Percentiles rank a stretch among this genome's conserved stretches.
These are phyloP conservation scores for Coemansia sp. DNA, from an alignment of 192 early-diverging fungal species.

Conservation along the genomic window DNA sequence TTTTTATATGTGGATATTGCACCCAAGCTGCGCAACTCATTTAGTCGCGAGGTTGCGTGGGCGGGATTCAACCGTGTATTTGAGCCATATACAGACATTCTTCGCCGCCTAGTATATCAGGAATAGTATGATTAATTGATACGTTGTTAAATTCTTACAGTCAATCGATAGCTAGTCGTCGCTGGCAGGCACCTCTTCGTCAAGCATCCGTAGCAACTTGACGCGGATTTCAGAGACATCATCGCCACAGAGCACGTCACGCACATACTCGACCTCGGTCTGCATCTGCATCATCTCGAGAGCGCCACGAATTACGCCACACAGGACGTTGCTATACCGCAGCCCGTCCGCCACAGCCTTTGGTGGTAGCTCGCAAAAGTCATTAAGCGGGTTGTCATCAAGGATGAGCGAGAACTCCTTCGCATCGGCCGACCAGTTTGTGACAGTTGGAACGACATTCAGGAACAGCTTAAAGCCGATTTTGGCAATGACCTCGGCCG, in stretches of 20 bases:
- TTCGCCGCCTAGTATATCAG: background rate
- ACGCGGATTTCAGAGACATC: slow-evolving; percentile 92
- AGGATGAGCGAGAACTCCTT: slow-evolving; percentile 93
- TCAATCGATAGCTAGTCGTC: slow-evolving; percentile 64
- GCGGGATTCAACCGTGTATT: background rate
- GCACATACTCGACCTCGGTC: slow-evolving; percentile 81
- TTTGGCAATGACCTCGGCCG: slow-evolving; percentile 94
- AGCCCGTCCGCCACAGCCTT: slow-evolving; percentile 71
- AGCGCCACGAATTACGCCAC: slow-evolving; percentile 91
- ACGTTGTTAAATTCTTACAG: background rate
- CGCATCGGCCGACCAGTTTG: slow-evolving; percentile 78
- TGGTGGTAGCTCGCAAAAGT: slow-evolving; percentile 96
- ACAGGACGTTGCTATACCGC: slow-evolving; percentile 97
- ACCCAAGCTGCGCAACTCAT: background rate
- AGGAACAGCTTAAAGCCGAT: slow-evolving; percentile 97
- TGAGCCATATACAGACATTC: background rate
- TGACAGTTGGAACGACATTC: slow-evolving; percentile 80
- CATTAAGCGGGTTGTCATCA: slow-evolving; percentile 96
- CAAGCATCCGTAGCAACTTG: slow-evolving; percentile 80
- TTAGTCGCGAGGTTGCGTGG: background rate
- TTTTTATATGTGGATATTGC: background rate
- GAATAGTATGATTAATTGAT: too few relatives aligned
- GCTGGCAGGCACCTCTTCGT: slow-evolving; percentile 93
- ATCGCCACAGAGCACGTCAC: slow-evolving; percentile 81
- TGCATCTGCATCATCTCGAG: slow-evolving; percentile 98